These are phyloP conservation scores for Ceratobasidium sp. DNA, from an alignment of 1,284 basidiomycete genomes.

Conservation along the genomic window DNA sequence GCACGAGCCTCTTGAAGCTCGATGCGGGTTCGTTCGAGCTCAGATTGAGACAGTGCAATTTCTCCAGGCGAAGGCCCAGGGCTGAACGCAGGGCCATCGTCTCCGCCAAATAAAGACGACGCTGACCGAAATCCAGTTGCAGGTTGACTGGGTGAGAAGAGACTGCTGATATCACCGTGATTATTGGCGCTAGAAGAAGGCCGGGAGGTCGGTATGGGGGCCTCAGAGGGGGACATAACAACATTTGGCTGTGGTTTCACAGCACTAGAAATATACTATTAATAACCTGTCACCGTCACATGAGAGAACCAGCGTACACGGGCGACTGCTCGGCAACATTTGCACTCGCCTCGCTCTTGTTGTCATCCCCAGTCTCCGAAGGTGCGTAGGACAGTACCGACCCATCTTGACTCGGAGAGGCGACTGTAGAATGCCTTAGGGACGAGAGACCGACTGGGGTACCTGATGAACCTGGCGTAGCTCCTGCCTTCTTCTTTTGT, in stretches of 20 bases:
- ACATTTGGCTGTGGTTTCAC: neutral
- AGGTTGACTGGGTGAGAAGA: constrained; percentile 21
- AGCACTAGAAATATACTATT: neutral
- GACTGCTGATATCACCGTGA: constrained; percentile 12
- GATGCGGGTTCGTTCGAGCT: constrained; percentile 17
- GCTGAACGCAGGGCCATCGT: constrained; percentile 18
- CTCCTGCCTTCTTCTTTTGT: constrained; percentile 35
- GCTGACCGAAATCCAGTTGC: constrained; percentile 16
- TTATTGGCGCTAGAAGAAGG: neutral
- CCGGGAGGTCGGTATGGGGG: neutral
- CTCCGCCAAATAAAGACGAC: constrained; percentile 35
- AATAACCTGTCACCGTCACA: too few species aligned
- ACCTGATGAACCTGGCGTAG: constrained; percentile 12
- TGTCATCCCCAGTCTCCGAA: constrained; percentile 28
- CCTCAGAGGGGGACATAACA: neutral
- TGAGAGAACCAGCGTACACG: neutral
- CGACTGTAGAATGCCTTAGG: constrained; percentile 28
- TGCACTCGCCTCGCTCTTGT: constrained; percentile 15
- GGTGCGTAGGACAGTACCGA: constrained; percentile 23
- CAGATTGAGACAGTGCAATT: constrained; percentile 26
- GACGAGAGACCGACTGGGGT: constrained; percentile 20
- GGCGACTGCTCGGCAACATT: neutral
- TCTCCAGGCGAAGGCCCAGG: constrained; percentile 18
- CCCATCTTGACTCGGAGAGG: constrained; percentile 29
- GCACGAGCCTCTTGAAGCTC: constrained; percentile 19